Evolutionary conservation across 371 early-diverging fungal genomes (phyloP).

Genomic region (Sanchytrium tribonematis): DNA sequence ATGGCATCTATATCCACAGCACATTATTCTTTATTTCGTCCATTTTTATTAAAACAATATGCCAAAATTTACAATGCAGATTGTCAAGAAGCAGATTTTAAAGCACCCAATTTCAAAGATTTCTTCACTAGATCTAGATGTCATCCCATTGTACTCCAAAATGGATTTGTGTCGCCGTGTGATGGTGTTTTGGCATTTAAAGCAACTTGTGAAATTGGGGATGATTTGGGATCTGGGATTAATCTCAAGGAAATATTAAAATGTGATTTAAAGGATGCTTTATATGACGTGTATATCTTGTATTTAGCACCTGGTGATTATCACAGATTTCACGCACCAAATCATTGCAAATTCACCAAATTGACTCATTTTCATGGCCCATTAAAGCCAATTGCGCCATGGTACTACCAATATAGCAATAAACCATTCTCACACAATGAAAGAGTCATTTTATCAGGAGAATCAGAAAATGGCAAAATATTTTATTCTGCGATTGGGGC

Average conservation of each 20-base stretch:
- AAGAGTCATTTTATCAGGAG: conserved; percentile 60
- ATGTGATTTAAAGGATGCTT: not conserved
- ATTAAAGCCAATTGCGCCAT: conserved; percentile 35
- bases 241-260: not conserved
- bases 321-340: conserved; percentile 89
- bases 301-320: conserved; percentile 93
- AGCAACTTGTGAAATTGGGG: not conserved
- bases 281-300: conserved; percentile 27
- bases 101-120: not conserved
- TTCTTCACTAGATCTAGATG: not conserved
- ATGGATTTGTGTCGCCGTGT: not conserved
- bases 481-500: not conserved
- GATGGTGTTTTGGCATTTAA: not conserved
- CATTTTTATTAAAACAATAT: not conserved
- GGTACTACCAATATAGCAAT: conserved; percentile 66
- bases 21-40: not conserved
- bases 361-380: conserved; percentile 58
- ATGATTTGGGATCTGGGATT: not conserved
- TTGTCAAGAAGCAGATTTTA: not conserved
- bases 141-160: not conserved
- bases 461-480: not conserved
- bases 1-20: not conserved
- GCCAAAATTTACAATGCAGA: not conserved
- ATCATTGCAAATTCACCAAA: conserved; percentile 59
- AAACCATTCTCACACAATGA: conserved; percentile 83